Conservation (phyloP, 129 eudicot genomes). For the Pittosporum tobira region DNA sequence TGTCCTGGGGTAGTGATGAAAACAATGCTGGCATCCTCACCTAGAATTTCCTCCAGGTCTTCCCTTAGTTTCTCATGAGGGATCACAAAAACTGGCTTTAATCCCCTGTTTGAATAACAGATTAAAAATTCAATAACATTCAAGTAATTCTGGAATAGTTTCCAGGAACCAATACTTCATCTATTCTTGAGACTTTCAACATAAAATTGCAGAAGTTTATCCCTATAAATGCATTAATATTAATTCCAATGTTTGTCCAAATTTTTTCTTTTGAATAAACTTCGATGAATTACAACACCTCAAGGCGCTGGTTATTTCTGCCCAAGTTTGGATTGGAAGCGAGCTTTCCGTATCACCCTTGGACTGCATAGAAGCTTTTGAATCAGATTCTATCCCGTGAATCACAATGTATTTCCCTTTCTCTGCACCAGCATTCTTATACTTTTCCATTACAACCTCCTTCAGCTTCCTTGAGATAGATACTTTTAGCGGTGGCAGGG, state of each 20-base stretch:
- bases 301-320: constrained; percentile 53
- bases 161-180: background rate
- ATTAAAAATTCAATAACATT: constrained; percentile 4
- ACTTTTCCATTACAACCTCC: constrained; percentile 69
- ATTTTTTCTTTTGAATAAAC: too few relatives aligned
- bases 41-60: constrained; percentile 63
- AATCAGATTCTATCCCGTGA: constrained; percentile 83
- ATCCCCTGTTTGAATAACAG: constrained; percentile 44
- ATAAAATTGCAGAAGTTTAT: too few relatives aligned
- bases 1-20: constrained; percentile 89
- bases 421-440: constrained; percentile 60
- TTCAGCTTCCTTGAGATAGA: constrained; percentile 69
- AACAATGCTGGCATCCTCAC: constrained; percentile 67
- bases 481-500: constrained; percentile 68
- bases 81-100: constrained; percentile 71
- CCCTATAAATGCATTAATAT: too few relatives aligned
- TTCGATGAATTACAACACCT: constrained; percentile 24
- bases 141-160: background rate
- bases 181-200: background rate
- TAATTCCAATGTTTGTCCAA: too few relatives aligned
- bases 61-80: constrained; percentile 94
- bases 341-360: constrained; percentile 88
- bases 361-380: constrained; percentile 90
- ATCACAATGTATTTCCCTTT: constrained; percentile 80
- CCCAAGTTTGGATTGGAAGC: constrained; percentile 65